phyloP scores from a whole-genome alignment of 1,284 basidiomycete species.

The Austroboletus novae-zelandiae region DNA sequence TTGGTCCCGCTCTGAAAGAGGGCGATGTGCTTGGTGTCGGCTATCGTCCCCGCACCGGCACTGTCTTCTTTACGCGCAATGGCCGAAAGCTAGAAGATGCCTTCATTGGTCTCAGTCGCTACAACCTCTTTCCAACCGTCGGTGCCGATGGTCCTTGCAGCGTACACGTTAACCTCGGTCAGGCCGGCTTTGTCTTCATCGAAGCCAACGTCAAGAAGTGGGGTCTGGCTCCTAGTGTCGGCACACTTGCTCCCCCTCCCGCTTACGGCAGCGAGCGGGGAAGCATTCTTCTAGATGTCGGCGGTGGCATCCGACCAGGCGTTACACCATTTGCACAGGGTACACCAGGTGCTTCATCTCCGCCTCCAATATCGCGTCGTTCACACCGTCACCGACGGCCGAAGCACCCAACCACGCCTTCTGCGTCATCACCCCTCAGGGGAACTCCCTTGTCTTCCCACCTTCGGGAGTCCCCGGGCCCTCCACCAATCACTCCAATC shows the following conservation, averaged over 20 bases:
- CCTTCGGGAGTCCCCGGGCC: constrained; percentile 49
- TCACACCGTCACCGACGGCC: constrained; percentile 59
- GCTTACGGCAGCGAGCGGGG: constrained; percentile 94
- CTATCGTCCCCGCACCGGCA: constrained; percentile 91
- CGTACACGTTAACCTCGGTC: constrained; percentile 93
- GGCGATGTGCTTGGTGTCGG: constrained; percentile 94
- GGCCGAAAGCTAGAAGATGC: constrained; percentile 94
- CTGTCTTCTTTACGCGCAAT: constrained; percentile 95
- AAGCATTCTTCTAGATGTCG: constrained; percentile 89
- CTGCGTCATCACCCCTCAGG: constrained; percentile 62
- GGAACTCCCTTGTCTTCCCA: constrained; percentile 38
- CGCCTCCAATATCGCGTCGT: constrained; percentile 46
- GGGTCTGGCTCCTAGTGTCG: constrained; percentile 93
- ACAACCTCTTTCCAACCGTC: constrained; percentile 93
- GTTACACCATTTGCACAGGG: constrained; percentile 38
- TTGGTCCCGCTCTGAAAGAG: constrained; percentile 85
- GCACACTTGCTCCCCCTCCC: constrained; percentile 92
- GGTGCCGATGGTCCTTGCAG: constrained; percentile 93
- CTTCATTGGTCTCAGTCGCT: constrained; percentile 81
- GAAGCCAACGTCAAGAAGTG: constrained; percentile 99
- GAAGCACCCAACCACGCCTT: constrained; percentile 41
- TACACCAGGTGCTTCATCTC: constrained; percentile 48
- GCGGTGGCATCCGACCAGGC: constrained; percentile 55
- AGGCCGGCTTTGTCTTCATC: constrained; percentile 96
- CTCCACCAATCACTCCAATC: constrained; percentile 78